Conservation (phyloP, 805 yeast genomes). For the Wickerhamomyces queroliae region DNA sequence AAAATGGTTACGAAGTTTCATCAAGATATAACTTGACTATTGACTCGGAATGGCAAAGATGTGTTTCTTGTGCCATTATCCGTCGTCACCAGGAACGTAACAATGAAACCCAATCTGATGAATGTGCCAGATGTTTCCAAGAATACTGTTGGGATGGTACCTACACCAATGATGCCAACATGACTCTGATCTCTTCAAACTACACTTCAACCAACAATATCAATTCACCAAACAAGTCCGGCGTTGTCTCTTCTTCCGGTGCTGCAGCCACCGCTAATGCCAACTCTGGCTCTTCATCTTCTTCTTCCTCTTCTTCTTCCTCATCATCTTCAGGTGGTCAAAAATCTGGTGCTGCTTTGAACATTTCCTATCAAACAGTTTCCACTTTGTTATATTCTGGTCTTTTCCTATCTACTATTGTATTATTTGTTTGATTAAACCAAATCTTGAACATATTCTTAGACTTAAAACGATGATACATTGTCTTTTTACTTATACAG, state of each 20-base stretch:
- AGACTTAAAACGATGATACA: too few species aligned
- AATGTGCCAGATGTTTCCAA: slow-evolving; percentile 66
- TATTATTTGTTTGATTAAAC: background rate
- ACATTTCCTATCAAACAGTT: background rate
- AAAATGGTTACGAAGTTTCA: slow-evolving; percentile 70
- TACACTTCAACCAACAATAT: background rate
- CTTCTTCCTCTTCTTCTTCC: background rate
- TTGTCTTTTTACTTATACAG: too few species aligned
- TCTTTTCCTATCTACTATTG: background rate
- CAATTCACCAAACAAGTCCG: background rate
- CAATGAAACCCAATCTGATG: slow-evolving; percentile 49
- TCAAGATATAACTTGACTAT: slow-evolving; percentile 61
- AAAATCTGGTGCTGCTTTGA: background rate
- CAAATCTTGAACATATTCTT: too few species aligned
- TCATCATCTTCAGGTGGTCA: background rate
- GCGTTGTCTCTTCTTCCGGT: background rate
- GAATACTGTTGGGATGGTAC: slow-evolving; percentile 75
- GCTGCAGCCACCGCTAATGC: background rate
- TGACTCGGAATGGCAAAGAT: slow-evolving; percentile 63
- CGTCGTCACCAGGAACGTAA: slow-evolving; percentile 72
- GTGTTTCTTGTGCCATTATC: slow-evolving; percentile 79
- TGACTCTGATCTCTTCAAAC: background rate
- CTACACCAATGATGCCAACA: background rate
- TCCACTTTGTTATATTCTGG: background rate
- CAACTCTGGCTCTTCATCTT: background rate